A percentile compares a stretch with the other conserved stretches of the same genome.
phyloP scores from a whole-genome alignment of 768 basidiomycete genomes.

The Mycena filopes region DNA sequence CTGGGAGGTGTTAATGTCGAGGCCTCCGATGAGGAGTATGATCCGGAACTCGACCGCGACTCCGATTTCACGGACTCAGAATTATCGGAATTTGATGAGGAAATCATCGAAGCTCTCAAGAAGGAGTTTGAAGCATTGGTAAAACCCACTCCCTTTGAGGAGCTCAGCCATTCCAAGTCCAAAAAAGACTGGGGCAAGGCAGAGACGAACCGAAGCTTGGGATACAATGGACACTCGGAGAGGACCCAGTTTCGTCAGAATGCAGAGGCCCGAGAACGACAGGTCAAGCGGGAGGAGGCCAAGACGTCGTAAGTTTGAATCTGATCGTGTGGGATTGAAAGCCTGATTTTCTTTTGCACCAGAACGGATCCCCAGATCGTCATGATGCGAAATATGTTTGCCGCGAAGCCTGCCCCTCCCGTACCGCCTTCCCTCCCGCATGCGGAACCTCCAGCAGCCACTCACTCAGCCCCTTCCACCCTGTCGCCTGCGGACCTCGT shows the following conservation, averaged over 20 bases:
- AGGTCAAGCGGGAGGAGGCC: too few species aligned
- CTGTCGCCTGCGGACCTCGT: slow-evolving; percentile 1
- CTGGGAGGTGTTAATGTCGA: slow-evolving; percentile 1
- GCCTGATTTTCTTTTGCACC: not conserved
- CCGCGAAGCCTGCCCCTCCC: not conserved
- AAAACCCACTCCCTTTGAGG: not conserved
- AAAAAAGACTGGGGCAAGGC: not conserved
- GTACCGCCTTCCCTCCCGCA: not conserved
- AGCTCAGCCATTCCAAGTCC: not conserved
- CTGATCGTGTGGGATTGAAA: not conserved
- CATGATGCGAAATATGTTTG: slow-evolving; percentile 3
- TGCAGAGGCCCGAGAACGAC: not conserved
- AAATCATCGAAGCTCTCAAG: slow-evolving; percentile 8
- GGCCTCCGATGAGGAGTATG: not conserved
- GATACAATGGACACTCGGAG: slow-evolving; percentile 1
- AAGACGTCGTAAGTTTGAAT: slow-evolving; percentile 2
- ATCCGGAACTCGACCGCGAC: not conserved
- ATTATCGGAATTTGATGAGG: slow-evolving; percentile 12
- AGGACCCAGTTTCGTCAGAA: not conserved
- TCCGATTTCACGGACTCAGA: not conserved
- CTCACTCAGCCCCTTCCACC: not conserved
- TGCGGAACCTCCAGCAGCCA: too few species aligned
- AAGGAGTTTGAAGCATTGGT: not conserved
- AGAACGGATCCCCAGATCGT: not conserved
- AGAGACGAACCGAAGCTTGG: not conserved